Conservation (phyloP, 129 eudicot species). For the Tanacetum coccineum region DNA sequence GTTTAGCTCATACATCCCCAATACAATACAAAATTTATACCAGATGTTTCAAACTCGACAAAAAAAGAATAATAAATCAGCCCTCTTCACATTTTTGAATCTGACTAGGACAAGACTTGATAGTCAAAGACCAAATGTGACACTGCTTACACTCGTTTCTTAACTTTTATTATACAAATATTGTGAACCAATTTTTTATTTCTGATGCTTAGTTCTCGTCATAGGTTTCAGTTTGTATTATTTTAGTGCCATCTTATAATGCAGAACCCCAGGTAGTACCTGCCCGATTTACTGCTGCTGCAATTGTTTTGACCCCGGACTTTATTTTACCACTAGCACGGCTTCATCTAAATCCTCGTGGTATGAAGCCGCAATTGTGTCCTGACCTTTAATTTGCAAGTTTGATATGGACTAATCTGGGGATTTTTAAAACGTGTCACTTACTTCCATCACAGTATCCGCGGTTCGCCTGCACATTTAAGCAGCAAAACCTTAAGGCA, state of each 20-base stretch:
- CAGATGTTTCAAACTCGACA: constrained; percentile 1
- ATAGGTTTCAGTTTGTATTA: too few species aligned
- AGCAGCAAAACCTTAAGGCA: not conserved
- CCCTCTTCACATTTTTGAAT: not conserved
- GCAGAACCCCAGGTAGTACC: constrained; percentile 99
- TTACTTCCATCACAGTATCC: too few species aligned
- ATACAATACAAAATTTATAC: not conserved
- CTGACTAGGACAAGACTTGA: not conserved
- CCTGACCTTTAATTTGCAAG: too few species aligned
- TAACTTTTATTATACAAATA: not conserved
- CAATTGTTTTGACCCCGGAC: too few species aligned
- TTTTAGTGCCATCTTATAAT: constrained; percentile 63
- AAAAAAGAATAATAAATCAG: not conserved
- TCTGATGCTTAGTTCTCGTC: too few species aligned
- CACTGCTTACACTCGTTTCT: not conserved
- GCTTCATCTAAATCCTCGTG: too few species aligned
- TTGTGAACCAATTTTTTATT: too few species aligned
- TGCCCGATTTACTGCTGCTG: constrained; percentile 93
- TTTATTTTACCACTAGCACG: too few species aligned
- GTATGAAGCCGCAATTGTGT: too few species aligned
- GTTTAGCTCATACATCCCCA: not conserved
- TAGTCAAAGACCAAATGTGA: not conserved
- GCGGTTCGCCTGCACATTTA: too few species aligned
- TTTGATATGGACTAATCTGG: too few species aligned
- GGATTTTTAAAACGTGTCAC: too few species aligned